phyloP scores from a whole-genome alignment of 1,284 basidiomycete species.

The Moesziomyces globuligerus region DNA sequence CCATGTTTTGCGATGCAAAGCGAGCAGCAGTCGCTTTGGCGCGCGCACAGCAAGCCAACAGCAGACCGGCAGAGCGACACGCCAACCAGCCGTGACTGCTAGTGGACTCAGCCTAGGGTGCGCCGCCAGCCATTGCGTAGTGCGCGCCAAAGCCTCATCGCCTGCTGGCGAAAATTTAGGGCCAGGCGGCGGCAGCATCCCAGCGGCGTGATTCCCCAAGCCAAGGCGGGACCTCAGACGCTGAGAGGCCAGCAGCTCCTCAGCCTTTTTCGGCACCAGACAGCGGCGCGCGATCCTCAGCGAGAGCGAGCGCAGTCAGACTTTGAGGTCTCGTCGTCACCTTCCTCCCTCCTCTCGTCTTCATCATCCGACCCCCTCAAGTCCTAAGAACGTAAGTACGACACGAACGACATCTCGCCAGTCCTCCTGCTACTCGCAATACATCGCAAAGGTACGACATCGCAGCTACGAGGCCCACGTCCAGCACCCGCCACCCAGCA shows the following conservation, averaged over 20 bases:
- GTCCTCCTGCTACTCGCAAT: constrained; percentile 24
- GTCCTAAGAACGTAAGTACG: constrained; percentile 45
- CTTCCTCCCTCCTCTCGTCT: constrained; percentile 40
- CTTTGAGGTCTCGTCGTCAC: constrained; percentile 42
- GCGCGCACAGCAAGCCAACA: constrained; percentile 5
- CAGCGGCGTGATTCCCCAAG: neutral
- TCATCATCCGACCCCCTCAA: constrained; percentile 47
- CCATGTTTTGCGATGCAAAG: constrained; percentile 9
- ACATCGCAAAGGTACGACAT: constrained; percentile 10
- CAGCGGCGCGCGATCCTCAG: constrained; percentile 1
- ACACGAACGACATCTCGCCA: constrained; percentile 4
- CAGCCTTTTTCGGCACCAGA: neutral
- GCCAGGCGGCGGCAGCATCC: neutral
- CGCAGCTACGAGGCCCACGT: neutral
- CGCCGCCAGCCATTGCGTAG: neutral
- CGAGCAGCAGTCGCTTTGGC: neutral
- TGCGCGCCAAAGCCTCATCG: neutral
- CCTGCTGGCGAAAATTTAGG: neutral
- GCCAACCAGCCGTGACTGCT: neutral
- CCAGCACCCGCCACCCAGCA: constrained; percentile 3
- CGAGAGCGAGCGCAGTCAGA: constrained; percentile 17
- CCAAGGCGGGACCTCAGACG: too few species aligned
- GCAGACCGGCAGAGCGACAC: constrained; percentile 10
- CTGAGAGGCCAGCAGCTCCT: too few species aligned
- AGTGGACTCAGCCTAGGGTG: too few species aligned